Base-by-base conservation (phyloP, 75 land plant genomes). In the Selaginella moellendorffii region DNA sequence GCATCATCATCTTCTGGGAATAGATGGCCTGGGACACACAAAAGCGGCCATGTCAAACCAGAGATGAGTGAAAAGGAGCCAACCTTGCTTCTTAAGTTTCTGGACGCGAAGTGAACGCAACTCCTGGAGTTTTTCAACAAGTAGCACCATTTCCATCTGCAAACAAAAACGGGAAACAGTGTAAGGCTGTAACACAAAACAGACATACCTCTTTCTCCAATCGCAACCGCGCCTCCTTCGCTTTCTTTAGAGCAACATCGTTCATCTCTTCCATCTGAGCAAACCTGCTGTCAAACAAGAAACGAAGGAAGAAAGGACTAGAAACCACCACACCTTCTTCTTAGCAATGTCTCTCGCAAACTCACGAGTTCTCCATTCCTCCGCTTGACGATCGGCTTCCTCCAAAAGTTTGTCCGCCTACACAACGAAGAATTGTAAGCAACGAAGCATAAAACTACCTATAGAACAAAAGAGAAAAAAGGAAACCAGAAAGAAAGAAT, bases 331-430 rank as follows among this genome's bases (percentile, higher is more conserved):
- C n/a, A 89, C 99, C 91, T 90, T 90, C 19, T 81, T 78, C 63
- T 67, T 80, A 0, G 99, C 97, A 61, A 90, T 90, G 63, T 83
- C 84, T 65, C 90, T 90, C 29, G 99, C 97, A 79, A 95, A 84
- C 75, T 90, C 92, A 54, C 86, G 82, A 29, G 91, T 85, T 69
- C 97, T 95, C 96, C 99, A 89, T 53, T 95, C 99, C 80, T 95
- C 97, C 61, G 91, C 99, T 52, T 80, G 83, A 24, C 64, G 81
- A 73, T 86, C 92, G 58, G 70, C 80, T 67, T 82, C 72, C 12
- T 86, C 91, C 66, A 79, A 84, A 12, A 69, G 63, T 61, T 82
- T 86, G 30, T 66, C 66, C 67, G 83, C 91, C 99, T 95, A n/a
- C n/a, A n/a, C n/a, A n/a, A n/a, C n/a, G n/a, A n/a, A n/a, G n/a